Percentiles rank a stretch among this genome's conserved stretches.
Evolutionary conservation across 2,329 filamentous ascomycete genomes (phyloP).

Genomic region (Tolypocladium endophyticum): DNA sequence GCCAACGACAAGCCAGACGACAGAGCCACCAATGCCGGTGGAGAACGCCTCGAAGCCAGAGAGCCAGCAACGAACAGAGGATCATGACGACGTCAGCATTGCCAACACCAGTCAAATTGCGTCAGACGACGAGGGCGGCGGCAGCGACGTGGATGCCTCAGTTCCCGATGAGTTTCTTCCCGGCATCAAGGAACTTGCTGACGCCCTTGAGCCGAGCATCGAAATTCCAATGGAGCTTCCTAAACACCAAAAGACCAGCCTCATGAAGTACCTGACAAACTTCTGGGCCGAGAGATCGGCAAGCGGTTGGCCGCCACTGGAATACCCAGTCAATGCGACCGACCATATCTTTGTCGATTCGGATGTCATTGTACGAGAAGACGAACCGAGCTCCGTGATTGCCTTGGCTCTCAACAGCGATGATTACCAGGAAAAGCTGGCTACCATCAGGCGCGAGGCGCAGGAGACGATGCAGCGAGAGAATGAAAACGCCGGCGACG

Average conservation of each 20-base stretch:
- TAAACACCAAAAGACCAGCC: constrained; percentile 83
- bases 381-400: constrained; percentile 93
- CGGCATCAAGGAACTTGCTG: constrained; percentile 51
- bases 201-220: constrained; percentile 48
- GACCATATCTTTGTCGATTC: constrained; percentile 97
- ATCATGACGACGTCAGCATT: constrained; percentile 16
- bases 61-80: constrained; percentile 13
- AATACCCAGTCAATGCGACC: constrained; percentile 78
- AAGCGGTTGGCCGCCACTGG: constrained; percentile 83
- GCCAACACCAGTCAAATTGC: constrained; percentile 39
- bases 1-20: constrained; percentile 5
- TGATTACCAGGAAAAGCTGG: constrained; percentile 76
- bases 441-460: constrained; percentile 48
- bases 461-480: constrained; percentile 30
- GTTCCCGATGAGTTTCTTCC: constrained; percentile 59
- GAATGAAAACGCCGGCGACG: constrained; percentile 17
- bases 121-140: constrained; percentile 56
- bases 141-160: constrained; percentile 63
- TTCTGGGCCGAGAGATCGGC: constrained; percentile 98
- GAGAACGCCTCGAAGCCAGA: constrained; percentile 13
- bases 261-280: constrained; percentile 92
- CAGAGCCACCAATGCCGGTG: constrained; percentile 5
- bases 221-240: constrained; percentile 65
- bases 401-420: constrained; percentile 82
- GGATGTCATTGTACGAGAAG: constrained; percentile 92